phyloP scores from a whole-genome alignment of 2,329 filamentous ascomycete genomes.

The Sporothrix pseudoabietina region DNA sequence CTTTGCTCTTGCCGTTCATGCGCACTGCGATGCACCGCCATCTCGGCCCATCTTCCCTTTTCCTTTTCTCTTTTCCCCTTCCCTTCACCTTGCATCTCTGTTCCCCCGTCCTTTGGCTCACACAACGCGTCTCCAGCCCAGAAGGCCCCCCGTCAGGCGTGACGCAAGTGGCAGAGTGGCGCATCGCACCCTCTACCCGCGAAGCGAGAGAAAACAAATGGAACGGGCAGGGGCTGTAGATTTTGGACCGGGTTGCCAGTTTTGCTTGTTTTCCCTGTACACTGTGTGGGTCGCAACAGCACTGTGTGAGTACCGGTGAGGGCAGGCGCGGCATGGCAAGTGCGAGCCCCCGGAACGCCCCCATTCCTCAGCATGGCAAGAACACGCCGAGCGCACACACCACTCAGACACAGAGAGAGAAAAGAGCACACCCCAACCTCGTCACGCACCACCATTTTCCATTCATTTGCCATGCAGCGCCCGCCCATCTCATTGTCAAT shows the following conservation, averaged over 20 bases:
- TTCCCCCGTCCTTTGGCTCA: constrained; percentile 10
- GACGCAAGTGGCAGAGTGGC: constrained; percentile 22
- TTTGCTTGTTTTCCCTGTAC: not conserved
- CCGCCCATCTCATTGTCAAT: not conserved
- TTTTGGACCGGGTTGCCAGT: constrained; percentile 1
- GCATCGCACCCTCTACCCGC: not conserved
- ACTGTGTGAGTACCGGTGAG: constrained; percentile 24
- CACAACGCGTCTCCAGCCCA: constrained; percentile 13
- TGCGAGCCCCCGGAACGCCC: constrained; percentile 6
- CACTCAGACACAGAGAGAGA: not conserved
- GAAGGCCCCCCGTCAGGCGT: not conserved
- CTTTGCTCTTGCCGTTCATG: constrained; percentile 19
- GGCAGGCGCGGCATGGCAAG: constrained; percentile 15
- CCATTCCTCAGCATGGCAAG: constrained; percentile 21
- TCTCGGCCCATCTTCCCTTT: not conserved
- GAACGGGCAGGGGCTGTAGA: constrained; percentile 9
- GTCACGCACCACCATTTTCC: not conserved
- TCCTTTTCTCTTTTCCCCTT: not conserved
- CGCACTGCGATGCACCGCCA: not conserved
- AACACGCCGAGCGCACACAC: not conserved
- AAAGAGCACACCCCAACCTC: constrained; percentile 5
- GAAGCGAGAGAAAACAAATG: constrained; percentile 10
- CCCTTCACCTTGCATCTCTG: not conserved
- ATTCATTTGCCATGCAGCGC: constrained; percentile 9
- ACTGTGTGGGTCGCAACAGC: constrained; percentile 8